A percentile compares a stretch with the other conserved stretches of the same genome.
These are phyloP conservation scores for Apiotrichum veenhuisii DNA, from an alignment of 1,284 basidiomycete genomes.

Conservation along the genomic window DNA sequence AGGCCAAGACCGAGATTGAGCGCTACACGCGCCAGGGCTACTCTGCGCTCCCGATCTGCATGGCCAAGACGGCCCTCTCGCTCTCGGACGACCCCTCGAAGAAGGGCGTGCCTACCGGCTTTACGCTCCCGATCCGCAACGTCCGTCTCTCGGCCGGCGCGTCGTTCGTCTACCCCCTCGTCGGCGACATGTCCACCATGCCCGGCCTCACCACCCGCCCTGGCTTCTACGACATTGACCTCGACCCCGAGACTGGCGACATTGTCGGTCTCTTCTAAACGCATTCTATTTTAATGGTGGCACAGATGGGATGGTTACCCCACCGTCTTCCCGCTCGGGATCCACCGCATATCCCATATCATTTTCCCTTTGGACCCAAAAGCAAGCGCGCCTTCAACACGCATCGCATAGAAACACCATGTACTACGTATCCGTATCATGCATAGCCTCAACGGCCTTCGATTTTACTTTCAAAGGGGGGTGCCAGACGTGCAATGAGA, in stretches of 20 bases:
- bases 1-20: constrained; percentile 81
- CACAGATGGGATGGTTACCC: background rate
- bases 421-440: background rate
- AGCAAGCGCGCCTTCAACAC: background rate
- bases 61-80: constrained; percentile 98
- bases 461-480: too few species aligned
- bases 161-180: constrained; percentile 90
- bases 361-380: background rate
- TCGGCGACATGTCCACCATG: constrained; percentile 97
- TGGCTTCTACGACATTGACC: constrained; percentile 57
- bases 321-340: background rate
- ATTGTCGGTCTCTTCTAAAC: constrained; percentile 49
- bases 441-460: background rate
- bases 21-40: constrained; percentile 77
- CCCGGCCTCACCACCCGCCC: constrained; percentile 92
- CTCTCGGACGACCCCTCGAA: constrained; percentile 91
- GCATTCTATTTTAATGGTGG: background rate
- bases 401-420: background rate
- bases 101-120: constrained; percentile 84
- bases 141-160: constrained; percentile 89
- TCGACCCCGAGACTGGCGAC: constrained; percentile 49
- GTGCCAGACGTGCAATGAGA: too few species aligned
- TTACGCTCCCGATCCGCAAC: constrained; percentile 87
- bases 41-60: constrained; percentile 65
- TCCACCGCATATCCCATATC: background rate